These are phyloP conservation scores for Ogataea parapolymorpha DNA, from an alignment of 805 yeast genomes.

Conservation along the genomic window DNA sequence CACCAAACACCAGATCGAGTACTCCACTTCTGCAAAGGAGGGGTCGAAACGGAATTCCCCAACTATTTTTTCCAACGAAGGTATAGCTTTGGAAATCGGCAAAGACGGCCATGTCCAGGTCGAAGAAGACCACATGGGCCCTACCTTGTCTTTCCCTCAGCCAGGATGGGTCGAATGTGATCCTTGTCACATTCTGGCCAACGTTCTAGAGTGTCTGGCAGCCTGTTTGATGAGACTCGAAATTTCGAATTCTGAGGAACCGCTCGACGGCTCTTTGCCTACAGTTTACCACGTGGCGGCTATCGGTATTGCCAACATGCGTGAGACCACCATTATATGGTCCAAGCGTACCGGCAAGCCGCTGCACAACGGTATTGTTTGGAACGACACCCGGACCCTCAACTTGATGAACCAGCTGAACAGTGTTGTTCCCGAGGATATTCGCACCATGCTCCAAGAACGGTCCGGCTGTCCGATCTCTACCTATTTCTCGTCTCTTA, in stretches of 20 bases:
- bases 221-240: slow-evolving; percentile 58
- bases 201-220: slow-evolving; percentile 76
- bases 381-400: slow-evolving; percentile 92
- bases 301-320: slow-evolving; percentile 91
- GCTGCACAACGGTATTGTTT: slow-evolving; percentile 83
- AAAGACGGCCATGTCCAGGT: slow-evolving; percentile 52
- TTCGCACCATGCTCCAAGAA: slow-evolving; percentile 54
- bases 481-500: slow-evolving; percentile 88
- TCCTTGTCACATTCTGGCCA: slow-evolving; percentile 76
- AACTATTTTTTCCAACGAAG: slow-evolving; percentile 70
- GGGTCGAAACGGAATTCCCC: slow-evolving; percentile 35
- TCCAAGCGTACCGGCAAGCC: slow-evolving; percentile 79
- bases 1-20: slow-evolving; percentile 87
- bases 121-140: slow-evolving; percentile 54
- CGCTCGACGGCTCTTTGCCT: slow-evolving; percentile 29
- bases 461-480: slow-evolving; percentile 85
- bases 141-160: slow-evolving; percentile 72
- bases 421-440: slow-evolving; percentile 49
- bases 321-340: slow-evolving; percentile 93
- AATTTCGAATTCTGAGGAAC: slow-evolving; percentile 48
- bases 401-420: slow-evolving; percentile 63
- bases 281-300: slow-evolving; percentile 53
- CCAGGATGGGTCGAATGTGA: slow-evolving; percentile 96
- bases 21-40: slow-evolving; percentile 67
- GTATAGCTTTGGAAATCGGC: slow-evolving; percentile 55